These are phyloP conservation scores for Trametes pubescens DNA, from an alignment of 1,284 basidiomycete species.

Conservation along the genomic window DNA sequence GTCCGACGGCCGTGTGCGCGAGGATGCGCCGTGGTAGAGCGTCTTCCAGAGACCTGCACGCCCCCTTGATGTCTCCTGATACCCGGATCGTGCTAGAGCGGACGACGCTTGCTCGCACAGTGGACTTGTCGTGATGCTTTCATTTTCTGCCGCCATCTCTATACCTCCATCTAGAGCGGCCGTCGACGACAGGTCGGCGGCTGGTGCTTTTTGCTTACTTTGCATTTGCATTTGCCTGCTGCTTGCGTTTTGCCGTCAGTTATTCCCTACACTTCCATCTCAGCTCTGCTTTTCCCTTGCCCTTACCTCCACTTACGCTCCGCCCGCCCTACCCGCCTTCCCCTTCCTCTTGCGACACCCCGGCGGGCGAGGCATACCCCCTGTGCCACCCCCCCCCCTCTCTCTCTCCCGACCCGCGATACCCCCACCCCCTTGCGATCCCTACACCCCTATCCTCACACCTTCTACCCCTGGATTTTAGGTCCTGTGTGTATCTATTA, in stretches of 20 bases:
- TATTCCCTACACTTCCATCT: slow-evolving; percentile 25
- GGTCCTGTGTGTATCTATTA: slow-evolving; percentile 22
- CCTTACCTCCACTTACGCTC: not conserved
- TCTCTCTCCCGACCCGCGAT: not conserved
- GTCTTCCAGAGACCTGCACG: not conserved
- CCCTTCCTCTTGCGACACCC: slow-evolving; percentile 13
- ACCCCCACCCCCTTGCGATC: not conserved
- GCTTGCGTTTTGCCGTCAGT: slow-evolving; percentile 25
- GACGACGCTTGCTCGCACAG: not conserved
- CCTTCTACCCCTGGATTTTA: not conserved
- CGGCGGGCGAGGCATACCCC: slow-evolving; percentile 19
- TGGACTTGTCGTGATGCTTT: slow-evolving; percentile 8
- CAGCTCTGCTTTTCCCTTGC: not conserved
- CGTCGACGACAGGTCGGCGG: slow-evolving; percentile 21
- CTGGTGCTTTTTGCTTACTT: not conserved
- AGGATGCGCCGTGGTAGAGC: slow-evolving; percentile 34
- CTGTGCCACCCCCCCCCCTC: slow-evolving; percentile 10
- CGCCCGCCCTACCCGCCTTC: not conserved
- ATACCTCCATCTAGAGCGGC: slow-evolving; percentile 21
- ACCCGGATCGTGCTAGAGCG: slow-evolving; percentile 3
- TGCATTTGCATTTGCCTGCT: slow-evolving; percentile 16
- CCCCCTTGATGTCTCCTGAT: not conserved
- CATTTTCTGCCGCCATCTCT: too few relatives aligned
- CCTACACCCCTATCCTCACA: not conserved
- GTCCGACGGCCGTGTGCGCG: slow-evolving; percentile 24